Evolutionary conservation across 2,329 filamentous ascomycete genomes (phyloP).

Genomic region (Ambrosiella xylebori): DNA sequence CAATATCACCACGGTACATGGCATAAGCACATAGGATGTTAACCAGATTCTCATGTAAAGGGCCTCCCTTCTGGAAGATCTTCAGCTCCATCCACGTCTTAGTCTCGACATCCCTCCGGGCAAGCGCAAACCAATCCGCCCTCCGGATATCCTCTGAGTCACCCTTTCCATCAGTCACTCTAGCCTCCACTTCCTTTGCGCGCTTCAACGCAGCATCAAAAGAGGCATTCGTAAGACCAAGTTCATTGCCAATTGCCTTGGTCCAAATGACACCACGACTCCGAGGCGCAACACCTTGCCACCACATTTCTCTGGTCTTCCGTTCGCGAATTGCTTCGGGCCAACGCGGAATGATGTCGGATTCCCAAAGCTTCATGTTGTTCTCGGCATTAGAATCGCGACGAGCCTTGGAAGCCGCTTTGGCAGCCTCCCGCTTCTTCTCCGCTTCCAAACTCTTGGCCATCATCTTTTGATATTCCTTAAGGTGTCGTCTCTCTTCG

Average conservation of each 20-base stretch:
- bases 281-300: slow-evolving; percentile 58
- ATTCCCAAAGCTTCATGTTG: slow-evolving; percentile 52
- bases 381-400: slow-evolving; percentile 38
- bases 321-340: slow-evolving; percentile 50
- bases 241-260: slow-evolving; percentile 54
- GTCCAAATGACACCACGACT: slow-evolving; percentile 54
- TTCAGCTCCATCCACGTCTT: slow-evolving; percentile 54
- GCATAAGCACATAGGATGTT: slow-evolving; percentile 64
- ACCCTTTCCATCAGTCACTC: slow-evolving; percentile 33
- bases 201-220: slow-evolving; percentile 55
- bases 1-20: slow-evolving; percentile 69
- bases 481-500: slow-evolving; percentile 79
- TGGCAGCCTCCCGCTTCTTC: slow-evolving; percentile 37
- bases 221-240: slow-evolving; percentile 48
- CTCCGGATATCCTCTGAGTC: slow-evolving; percentile 37
- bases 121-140: slow-evolving; percentile 43
- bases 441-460: slow-evolving; percentile 41
- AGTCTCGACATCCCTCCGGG: slow-evolving; percentile 44
- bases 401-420: slow-evolving; percentile 32
- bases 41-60: slow-evolving; percentile 48
- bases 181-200: slow-evolving; percentile 43
- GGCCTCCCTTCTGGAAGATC: slow-evolving; percentile 51
- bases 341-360: slow-evolving; percentile 62
- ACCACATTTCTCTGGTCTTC: slow-evolving; percentile 61
- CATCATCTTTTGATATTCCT: slow-evolving; percentile 76